Evolutionary conservation across 2,329 filamentous ascomycete species (phyloP).

Genomic region (Neonectria ditissima): DNA sequence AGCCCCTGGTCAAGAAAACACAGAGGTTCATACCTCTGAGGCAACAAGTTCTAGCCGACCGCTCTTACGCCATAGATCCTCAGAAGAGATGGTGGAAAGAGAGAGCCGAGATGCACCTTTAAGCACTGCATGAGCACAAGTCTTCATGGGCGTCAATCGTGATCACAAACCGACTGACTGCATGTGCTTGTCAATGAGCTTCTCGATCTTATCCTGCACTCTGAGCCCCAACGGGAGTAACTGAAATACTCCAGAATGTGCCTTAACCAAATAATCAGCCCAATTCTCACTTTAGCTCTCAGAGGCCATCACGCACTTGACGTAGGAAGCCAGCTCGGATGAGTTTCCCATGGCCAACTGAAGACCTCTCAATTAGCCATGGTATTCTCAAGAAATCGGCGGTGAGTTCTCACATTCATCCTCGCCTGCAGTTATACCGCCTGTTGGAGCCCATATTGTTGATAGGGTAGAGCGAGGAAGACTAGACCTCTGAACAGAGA

Average conservation of each 20-base stretch:
- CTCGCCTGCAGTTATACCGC: constrained; percentile 70
- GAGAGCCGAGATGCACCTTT: constrained; percentile 82
- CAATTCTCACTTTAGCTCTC: constrained; percentile 3
- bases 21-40: constrained; percentile 70
- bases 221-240: constrained; percentile 87
- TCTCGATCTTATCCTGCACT: constrained; percentile 89
- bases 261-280: constrained; percentile 56
- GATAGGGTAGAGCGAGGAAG: constrained; percentile 64
- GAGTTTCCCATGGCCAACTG: constrained; percentile 75
- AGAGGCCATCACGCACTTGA: constrained; percentile 63
- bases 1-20: background rate
- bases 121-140: constrained; percentile 27
- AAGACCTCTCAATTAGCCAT: constrained; percentile 35
- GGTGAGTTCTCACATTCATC: constrained; percentile 61
- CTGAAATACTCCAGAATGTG: constrained; percentile 92
- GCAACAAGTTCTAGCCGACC: constrained; percentile 80
- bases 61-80: constrained; percentile 84
- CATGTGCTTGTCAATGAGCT: constrained; percentile 92
- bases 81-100: constrained; percentile 86
- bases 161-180: constrained; percentile 68
- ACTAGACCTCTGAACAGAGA: constrained; percentile 50
- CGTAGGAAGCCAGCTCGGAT: constrained; percentile 79
- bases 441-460: constrained; percentile 82
- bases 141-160: background rate
- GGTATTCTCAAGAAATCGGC: too few species aligned